A percentile compares a stretch with the other conserved stretches of the same genome.
phyloP scores from a whole-genome alignment of 2,329 filamentous ascomycete species.

The Diaporthe citriasiana region DNA sequence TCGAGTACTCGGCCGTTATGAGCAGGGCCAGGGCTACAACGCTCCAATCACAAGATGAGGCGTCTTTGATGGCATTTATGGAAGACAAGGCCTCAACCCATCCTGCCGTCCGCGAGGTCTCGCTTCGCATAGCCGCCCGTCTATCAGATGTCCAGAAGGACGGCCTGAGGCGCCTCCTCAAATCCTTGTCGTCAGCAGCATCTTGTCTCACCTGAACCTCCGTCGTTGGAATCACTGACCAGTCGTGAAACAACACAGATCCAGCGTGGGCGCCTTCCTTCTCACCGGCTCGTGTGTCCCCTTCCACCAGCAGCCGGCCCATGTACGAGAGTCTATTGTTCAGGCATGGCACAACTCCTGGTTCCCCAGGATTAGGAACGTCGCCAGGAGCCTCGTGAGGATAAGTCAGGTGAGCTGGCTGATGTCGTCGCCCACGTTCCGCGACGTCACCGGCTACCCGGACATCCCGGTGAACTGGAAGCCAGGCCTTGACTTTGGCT shows the following conservation, averaged over 20 bases:
- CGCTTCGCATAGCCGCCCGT: constrained; percentile 59
- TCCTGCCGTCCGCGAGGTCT: constrained; percentile 65
- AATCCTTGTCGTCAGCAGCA: constrained; percentile 56
- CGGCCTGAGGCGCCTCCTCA: constrained; percentile 57
- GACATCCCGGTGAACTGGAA: constrained; percentile 66
- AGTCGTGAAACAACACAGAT: constrained; percentile 57
- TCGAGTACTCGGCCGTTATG: constrained; percentile 64
- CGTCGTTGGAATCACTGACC: background rate
- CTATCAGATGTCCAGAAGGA: constrained; percentile 52
- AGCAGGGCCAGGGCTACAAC: constrained; percentile 54
- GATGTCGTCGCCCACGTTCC: constrained; percentile 68
- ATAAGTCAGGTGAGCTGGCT: constrained; percentile 69
- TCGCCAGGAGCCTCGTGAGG: constrained; percentile 69
- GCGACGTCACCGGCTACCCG: constrained; percentile 69
- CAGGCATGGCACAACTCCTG: constrained; percentile 73
- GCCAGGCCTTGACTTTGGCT: constrained; percentile 66
- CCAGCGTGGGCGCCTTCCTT: constrained; percentile 72
- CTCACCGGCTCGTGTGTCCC: constrained; percentile 78
- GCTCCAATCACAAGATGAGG: constrained; percentile 55
- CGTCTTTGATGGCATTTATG: constrained; percentile 67
- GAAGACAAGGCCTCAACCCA: constrained; percentile 65
- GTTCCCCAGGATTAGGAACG: constrained; percentile 65
- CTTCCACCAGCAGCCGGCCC: constrained; percentile 71
- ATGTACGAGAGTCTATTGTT: constrained; percentile 73
- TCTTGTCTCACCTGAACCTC: background rate